Base-by-base conservation (phyloP, 2,329 filamentous ascomycete genomes). In the Hypomyces rosellus region DNA sequence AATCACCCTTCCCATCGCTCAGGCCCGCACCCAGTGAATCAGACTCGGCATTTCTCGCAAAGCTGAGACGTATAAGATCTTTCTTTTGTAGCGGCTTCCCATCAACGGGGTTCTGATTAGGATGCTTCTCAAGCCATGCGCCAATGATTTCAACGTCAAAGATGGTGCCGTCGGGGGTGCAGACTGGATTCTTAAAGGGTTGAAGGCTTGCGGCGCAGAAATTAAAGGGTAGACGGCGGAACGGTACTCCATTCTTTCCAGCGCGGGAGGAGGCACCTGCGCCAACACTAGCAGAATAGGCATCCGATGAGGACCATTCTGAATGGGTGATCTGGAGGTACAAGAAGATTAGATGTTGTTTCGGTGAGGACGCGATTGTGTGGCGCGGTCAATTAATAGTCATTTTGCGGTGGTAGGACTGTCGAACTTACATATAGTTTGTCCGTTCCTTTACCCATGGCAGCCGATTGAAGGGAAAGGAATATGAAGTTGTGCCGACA, bases 131-230 rank as follows among this genome's bases (percentile, higher is more conserved):
- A 22, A 99, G 81, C 93, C 93, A 99, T 46, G 90, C 84, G 38
- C 90, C 76, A 53, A 99, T 97, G 63, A 96, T 89, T 59, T 93
- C 92, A 60, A 96, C 81, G 63, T 99, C 95, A 69, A 97, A 99
- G 53, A 95, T 92, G 12, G 86, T 93, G 48, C 93, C 93, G 39
- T 86, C 77, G 3, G 80, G 64, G 1, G 92, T 97, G 74, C 93
- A 99, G 34, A 99, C 93, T 5, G 93, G 91, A 63, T 96, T 88
- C 63, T 85, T 82, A 74, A 96, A 99, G 7, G 95, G 95, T 65
- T 97, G 93, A 34, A 99, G 84, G 54, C 89, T 95, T 37, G 95
- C 85, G 55, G 93, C 89, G 80, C 93, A 99, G 73, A 93, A 97
- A 76, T 96, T 97, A 80, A 95, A 99, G 30, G 95, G 93, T 1